Evolutionary conservation across 306 rosid species (phyloP).

Genomic region (Dalbergia cultrata): DNA sequence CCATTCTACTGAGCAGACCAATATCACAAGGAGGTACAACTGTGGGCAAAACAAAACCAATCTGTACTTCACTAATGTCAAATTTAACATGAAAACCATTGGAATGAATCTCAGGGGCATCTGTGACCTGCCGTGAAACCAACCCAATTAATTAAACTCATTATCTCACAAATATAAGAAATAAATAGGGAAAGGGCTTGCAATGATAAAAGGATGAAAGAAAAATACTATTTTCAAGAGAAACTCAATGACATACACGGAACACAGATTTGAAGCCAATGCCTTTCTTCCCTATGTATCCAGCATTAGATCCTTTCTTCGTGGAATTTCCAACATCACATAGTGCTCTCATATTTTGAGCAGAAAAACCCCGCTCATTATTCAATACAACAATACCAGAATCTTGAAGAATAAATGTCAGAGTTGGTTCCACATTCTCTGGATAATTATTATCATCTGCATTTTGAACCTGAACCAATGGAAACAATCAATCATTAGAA

Average conservation of each 20-base stretch:
- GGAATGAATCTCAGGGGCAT: conserved; percentile 98
- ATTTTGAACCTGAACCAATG: conserved; percentile 87
- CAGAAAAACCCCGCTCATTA: conserved; percentile 89
- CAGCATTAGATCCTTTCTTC: conserved; percentile 88
- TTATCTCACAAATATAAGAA: conserved; percentile 12
- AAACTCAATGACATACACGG: conserved; percentile 69
- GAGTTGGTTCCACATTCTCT: conserved; percentile 81
- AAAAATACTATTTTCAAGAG: not conserved
- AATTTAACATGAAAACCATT: conserved; percentile 97
- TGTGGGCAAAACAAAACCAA: conserved; percentile 97
- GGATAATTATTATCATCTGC: conserved; percentile 94
- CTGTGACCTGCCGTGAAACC: conserved; percentile 76
- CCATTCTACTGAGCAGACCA: conserved; percentile 66
- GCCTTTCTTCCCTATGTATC: conserved; percentile 97
- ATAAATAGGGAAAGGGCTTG: not conserved
- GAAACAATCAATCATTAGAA: conserved; percentile 43
- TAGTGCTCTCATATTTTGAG: conserved; percentile 88
- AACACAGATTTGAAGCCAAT: conserved; percentile 98
- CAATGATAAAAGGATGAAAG: not conserved
- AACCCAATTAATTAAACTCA: conserved; percentile 37
- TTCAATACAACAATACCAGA: conserved; percentile 81
- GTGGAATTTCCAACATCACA: conserved; percentile 98
- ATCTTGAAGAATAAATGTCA: conserved; percentile 85
- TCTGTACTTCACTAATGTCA: conserved; percentile 93
- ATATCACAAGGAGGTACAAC: conserved; percentile 74